Base-by-base conservation (phyloP, 2,329 filamentous ascomycete species). In the Aspergillus texensis region DNA sequence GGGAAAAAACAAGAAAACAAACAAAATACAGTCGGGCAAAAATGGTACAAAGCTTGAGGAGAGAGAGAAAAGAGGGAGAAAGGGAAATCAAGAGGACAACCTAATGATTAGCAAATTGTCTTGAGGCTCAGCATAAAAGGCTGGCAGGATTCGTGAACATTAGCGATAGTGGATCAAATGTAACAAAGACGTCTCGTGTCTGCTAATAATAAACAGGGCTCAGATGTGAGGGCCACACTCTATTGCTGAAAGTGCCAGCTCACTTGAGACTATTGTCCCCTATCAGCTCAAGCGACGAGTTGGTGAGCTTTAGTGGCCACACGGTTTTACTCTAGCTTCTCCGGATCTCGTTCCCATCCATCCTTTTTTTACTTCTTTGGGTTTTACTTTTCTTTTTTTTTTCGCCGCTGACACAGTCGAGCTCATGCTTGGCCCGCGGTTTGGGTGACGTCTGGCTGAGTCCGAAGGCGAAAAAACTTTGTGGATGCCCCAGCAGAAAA, bases 121-220 rank as follows among this genome's bases (percentile, higher is more conserved):
- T 55, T 55, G 52, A 55, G 52, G 32, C 52, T 55, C 52, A 55
- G 52, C 52, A 54, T 26, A 39, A 55, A 55, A 55, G 52, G 52
- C 52, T 39, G 52, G 30, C 28, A 54, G 52, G 52, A 54, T 54
- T 54, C 19, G 21, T 21, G 32, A 55, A 26, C 32, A 39, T 55
- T 36, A 39, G 34, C 52, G 34, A 39, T 36, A 26, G 52, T 55
- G 52, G 52, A 55, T 55, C 52, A 32, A 55, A 55, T 28, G 52
- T 24, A 55, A 55, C 52, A 55, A 39, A 55, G 32, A 55, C 52
- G 12, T 52, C 48, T 52, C 48, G 52, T 55, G 30, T 55, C 52
- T 55, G 34, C 52, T 55, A 55, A 55, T 55, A 39, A 52, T 52
- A 52, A 52, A 30, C 48, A 52, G 30, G 48, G 48, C 48, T 52